Base-by-base conservation (phyloP, 2,329 filamentous ascomycete genomes). In the Cercospora citrullina region DNA sequence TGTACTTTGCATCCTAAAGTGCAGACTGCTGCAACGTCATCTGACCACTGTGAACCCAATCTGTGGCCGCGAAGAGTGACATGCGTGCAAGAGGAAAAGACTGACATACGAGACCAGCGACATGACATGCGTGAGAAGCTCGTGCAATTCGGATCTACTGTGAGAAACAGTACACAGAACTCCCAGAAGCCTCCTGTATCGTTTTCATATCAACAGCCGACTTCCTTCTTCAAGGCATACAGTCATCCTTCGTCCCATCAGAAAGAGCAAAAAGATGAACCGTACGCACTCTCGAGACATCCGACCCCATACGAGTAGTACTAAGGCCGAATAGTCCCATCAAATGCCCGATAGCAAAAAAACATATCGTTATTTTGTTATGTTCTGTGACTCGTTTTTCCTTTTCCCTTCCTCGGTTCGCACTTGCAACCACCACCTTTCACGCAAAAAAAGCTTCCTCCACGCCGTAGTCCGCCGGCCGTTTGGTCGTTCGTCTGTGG, bases 111-210 rank as follows among this genome's bases (percentile, higher is more conserved):
- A 63, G 42, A 63, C 14, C 30, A 55, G 16, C 16, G 33, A 36
- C 21, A 18, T 26, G 26, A 59, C 8, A 18, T 53, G 53, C 59
- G 60, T 60, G 64, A 66, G 66, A 69, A 69, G 66, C 59, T 58
- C 67, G 66, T 67, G 71, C 65, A 51, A 66, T 71, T 64, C 62
- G 62, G 63, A 71, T 68, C 68, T 69, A 71, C 69, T 60, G 39
- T 51, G 39, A 62, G 55, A 21, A 58, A 51, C 55, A 64, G 55
- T 66, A 67, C 62, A 66, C 62, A 53, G 62, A 63, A 66, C 67
- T 21, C 55, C 31, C 59, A 68, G 39, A 64, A 68, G 64, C 64
- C 60, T 63, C 67, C 63, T 57, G 60, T 58, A 26, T 63, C 59
- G 45, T 65, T 64, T 69, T 64, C 63, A 66, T 68, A 61, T 67